phyloP scores from a whole-genome alignment of 2,329 filamentous ascomycete genomes.

The Aureobasidium sp. region DNA sequence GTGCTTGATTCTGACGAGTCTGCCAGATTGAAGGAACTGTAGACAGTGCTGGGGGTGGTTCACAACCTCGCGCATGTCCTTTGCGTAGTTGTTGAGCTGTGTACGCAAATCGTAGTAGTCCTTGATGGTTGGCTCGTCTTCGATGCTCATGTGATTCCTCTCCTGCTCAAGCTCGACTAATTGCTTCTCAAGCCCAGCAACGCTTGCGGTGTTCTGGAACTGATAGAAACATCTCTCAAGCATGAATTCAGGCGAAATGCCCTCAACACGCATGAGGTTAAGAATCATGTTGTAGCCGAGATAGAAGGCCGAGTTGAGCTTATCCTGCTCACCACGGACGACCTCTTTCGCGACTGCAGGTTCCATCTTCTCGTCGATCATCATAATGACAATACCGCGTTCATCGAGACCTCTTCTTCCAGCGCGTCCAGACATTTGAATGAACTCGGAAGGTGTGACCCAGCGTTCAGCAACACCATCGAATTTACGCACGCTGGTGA shows the following conservation, averaged over 20 bases:
- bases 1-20: conserved; percentile 78
- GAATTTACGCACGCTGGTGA: conserved; percentile 92
- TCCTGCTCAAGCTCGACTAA: conserved; percentile 71
- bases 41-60: conserved; percentile 84
- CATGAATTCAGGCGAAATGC: conserved; percentile 98
- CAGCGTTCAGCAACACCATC: conserved; percentile 76
- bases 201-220: conserved; percentile 90
- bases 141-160: conserved; percentile 65
- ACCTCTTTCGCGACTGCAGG: conserved; percentile 90
- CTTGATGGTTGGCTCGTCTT: conserved; percentile 80
- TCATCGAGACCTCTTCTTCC: conserved; percentile 96
- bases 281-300: conserved; percentile 99
- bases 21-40: conserved; percentile 79
- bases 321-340: conserved; percentile 92
- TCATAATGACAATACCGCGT: conserved; percentile 98
- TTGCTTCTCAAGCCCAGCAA: conserved; percentile 76
- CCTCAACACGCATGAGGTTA: conserved; percentile 93
- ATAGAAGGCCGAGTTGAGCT: conserved; percentile 95
- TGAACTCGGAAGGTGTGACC: conserved; percentile 90
- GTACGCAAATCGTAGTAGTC: conserved; percentile 90
- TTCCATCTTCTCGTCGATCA: conserved; percentile 96
- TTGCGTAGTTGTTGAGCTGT: conserved; percentile 73
- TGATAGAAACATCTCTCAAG: conserved; percentile 97
- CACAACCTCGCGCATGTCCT: conserved; percentile 86
- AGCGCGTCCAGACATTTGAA: conserved; percentile 97